These are phyloP conservation scores for Aspergillus amoenus DNA, from an alignment of 2,329 filamentous ascomycete genomes.

Conservation along the genomic window DNA sequence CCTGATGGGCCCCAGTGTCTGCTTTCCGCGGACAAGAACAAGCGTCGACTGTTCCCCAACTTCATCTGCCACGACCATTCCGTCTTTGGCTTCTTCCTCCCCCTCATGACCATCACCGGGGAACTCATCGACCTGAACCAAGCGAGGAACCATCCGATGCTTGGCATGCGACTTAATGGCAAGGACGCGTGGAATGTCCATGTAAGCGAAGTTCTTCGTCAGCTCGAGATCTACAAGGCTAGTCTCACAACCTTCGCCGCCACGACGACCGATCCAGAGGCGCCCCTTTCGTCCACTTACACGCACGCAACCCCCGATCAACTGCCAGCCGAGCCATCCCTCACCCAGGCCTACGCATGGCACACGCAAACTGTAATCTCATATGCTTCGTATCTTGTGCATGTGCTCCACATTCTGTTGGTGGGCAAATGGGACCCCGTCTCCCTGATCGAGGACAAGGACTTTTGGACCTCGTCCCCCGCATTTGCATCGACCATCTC, in stretches of 20 bases:
- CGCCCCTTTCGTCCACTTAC: conserved; percentile 48
- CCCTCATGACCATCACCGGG: conserved; percentile 91
- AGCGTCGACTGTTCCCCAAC: conserved; percentile 67
- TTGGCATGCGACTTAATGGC: conserved; percentile 71
- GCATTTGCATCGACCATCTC: conserved; percentile 84
- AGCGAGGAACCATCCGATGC: conserved; percentile 81
- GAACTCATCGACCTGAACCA: conserved; percentile 90
- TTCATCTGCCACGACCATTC: conserved; percentile 85
- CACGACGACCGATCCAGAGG: conserved; percentile 27
- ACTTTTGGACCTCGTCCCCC: conserved; percentile 88
- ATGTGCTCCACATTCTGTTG: conserved; percentile 85
- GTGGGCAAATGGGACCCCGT: conserved; percentile 97
- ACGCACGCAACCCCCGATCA: conserved; percentile 61
- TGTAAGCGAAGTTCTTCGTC: conserved; percentile 72
- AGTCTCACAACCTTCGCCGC: conserved; percentile 57
- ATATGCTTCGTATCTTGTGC: conserved; percentile 89
- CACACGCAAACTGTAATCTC: conserved; percentile 84
- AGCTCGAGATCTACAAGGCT: conserved; percentile 77
- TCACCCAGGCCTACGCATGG: conserved; percentile 36
- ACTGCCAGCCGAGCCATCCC: conserved; percentile 48
- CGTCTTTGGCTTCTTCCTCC: conserved; percentile 88
- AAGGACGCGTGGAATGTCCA: conserved; percentile 79
- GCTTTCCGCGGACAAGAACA: conserved; percentile 34
- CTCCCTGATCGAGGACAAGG: conserved; percentile 87
- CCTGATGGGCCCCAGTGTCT: conserved; percentile 36